These are phyloP conservation scores for Neurospora sp. DNA, from an alignment of 495 filamentous ascomycete genomes.

Conservation along the genomic window DNA sequence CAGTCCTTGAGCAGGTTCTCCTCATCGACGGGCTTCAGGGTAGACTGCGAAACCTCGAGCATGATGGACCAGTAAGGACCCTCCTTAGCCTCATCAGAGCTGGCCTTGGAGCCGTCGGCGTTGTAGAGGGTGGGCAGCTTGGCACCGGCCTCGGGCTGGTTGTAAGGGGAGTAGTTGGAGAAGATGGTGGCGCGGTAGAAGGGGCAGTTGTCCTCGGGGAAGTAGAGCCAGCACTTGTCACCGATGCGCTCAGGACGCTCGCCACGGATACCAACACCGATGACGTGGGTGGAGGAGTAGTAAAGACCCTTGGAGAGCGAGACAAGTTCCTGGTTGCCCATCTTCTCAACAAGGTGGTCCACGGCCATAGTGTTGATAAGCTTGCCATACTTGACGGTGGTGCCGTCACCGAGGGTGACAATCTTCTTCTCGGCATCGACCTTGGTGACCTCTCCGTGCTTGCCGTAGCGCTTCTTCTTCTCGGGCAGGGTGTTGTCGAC, in stretches of 20 bases:
- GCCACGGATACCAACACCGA: conserved; percentile 91
- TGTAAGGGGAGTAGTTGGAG: conserved; percentile 99
- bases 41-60: conserved; percentile 95
- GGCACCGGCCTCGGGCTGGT: conserved; percentile 73
- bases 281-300: conserved; percentile 96
- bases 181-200: conserved; percentile 99
- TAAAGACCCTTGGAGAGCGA: conserved; percentile 82
- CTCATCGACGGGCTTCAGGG: conserved; percentile 85
- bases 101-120: conserved; percentile 72
- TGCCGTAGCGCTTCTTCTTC: conserved; percentile 82
- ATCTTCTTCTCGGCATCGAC: conserved; percentile 77
- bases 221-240: conserved; percentile 99
- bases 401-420: conserved; percentile 75
- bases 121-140: conserved; percentile 82
- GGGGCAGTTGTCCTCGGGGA: conserved; percentile 96
- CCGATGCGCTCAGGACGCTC: conserved; percentile 90
- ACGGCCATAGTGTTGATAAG: conserved; percentile 95
- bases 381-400: conserved; percentile 83
- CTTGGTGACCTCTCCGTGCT: conserved; percentile 71
- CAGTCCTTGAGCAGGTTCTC: conserved; percentile 75
- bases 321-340: conserved; percentile 76
- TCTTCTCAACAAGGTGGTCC: conserved; percentile 75
- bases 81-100: conserved; percentile 54
- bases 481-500: conserved; percentile 89
- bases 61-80: conserved; percentile 99